Evolutionary conservation across 106 monocot genomes (phyloP), one percentile per base, ranked within the genome.

Genomic region (Chionographis japonica): DNA sequence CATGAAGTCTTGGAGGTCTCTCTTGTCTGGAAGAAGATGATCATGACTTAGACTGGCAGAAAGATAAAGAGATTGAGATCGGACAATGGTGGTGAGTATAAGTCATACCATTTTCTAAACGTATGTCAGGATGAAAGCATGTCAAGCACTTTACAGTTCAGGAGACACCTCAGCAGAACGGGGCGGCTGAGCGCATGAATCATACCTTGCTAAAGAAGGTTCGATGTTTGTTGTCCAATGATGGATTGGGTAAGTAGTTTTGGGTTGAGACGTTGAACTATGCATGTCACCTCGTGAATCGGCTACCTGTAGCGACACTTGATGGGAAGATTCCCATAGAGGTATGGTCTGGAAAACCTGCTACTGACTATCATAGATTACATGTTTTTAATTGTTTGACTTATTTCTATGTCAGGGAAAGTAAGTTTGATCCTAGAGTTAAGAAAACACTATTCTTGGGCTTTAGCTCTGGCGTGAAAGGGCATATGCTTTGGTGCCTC

Each of bases 61-160:
- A 57, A 57, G 17, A 57, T 57, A 15, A 15, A 17, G 6, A 57
- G 7, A 7, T 3, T 57, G 3, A 57, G 57, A 57, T 57, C 14
- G 7, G 57, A 57, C 57, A 57, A 57, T 57, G 57, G 57, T 6
- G 57, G 57, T 13, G 57, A 57, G 17, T 57, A 57, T 3, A 57
- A 11, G 6, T 57, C 17, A 3, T 2, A 57, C 6, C 6, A 0
- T 7, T 57, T 57, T 19, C 19, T 3, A 12, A 15, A 2, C 6
- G 14, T 57, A n/a, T 57, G 57, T 18, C 12, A 19, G 17, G 57
- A 57, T n/a, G 14, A 15, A 3, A 6, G 15, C 17, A 57, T 57
- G 0, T 17, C 15, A 15, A 6, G 14, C 17, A 57, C 17, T 57
- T 57, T 3, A 2, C 14, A 7, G 17, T 50, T 19, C 14, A 2